These are phyloP conservation scores for Diutina rugosa DNA, from an alignment of 1,139 yeast genomes.

Conservation along the genomic window DNA sequence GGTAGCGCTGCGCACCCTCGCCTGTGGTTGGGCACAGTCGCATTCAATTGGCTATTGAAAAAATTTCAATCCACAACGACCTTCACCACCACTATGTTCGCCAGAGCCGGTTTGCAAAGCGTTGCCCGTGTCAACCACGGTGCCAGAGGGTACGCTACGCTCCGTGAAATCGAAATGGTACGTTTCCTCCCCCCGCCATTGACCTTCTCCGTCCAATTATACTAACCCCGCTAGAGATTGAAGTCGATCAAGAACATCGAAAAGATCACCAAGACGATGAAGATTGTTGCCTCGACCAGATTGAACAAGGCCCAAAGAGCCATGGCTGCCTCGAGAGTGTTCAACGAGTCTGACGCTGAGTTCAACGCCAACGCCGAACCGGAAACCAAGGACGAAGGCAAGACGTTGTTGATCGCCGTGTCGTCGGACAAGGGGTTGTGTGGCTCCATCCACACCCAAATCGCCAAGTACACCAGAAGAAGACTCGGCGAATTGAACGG, in stretches of 20 bases:
- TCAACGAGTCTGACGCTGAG: constrained; percentile 69
- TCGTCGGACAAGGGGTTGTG: constrained; percentile 98
- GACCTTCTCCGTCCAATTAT: background rate
- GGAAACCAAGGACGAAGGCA: constrained; percentile 32
- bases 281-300: constrained; percentile 97
- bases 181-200: constrained; percentile 38
- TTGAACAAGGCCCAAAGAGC: constrained; percentile 93
- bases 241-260: constrained; percentile 97
- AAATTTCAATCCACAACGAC: constrained; percentile 1
- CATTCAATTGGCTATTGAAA: constrained; percentile 1
- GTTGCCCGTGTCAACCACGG: constrained; percentile 2
- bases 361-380: constrained; percentile 71
- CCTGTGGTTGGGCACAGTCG: background rate
- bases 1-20: background rate
- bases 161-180: constrained; percentile 87
- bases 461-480: constrained; percentile 76
- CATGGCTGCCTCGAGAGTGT: constrained; percentile 79
- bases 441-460: constrained; percentile 94
- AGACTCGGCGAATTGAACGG: constrained; percentile 48
- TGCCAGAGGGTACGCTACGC: constrained; percentile 88
- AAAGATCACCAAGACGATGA: constrained; percentile 99
- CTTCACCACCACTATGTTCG: background rate
- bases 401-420: constrained; percentile 69
- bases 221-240: constrained; percentile 1
- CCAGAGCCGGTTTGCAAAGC: constrained; percentile 1